Evolutionary conservation across 1,284 basidiomycete genomes (phyloP).

Genomic region (Sporisorium reilianum): DNA sequence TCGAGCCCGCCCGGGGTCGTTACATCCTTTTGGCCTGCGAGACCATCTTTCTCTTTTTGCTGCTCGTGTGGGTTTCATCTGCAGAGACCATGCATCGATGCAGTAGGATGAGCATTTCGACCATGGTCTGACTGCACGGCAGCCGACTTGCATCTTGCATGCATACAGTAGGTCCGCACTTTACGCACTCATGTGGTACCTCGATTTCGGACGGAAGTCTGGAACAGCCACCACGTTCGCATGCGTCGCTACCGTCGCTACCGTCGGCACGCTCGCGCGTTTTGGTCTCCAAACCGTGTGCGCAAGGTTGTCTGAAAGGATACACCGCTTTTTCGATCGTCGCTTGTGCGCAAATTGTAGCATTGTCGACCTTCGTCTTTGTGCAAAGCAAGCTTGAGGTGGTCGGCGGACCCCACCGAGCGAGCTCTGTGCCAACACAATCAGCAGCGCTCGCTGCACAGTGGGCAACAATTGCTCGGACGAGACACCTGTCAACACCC

Average conservation of each 20-base stretch:
- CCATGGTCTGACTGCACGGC: too few species aligned
- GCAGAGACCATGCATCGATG: neutral
- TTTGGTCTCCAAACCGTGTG: neutral
- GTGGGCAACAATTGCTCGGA: neutral
- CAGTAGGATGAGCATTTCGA: too few species aligned
- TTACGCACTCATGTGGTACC: too few species aligned
- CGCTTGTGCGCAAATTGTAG: too few species aligned
- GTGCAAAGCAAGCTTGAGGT: neutral
- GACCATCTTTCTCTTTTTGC: neutral
- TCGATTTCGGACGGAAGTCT: too few species aligned
- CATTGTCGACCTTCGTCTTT: neutral
- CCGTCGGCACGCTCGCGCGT: neutral
- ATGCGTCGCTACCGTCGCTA: neutral
- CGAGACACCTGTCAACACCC: neutral
- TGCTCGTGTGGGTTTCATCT: neutral
- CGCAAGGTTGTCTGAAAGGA: too few species aligned
- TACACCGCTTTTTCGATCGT: too few species aligned
- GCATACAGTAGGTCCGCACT: too few species aligned
- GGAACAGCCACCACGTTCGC: neutral
- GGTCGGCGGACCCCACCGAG: neutral
- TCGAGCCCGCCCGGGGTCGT: conserved; percentile 52
- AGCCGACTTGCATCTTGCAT: too few species aligned
- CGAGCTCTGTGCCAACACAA: too few species aligned
- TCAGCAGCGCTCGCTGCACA: too few species aligned
- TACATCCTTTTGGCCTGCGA: neutral